phyloP scores from a whole-genome alignment of 352 stramenopile species.

The Aphanomyces astaci region DNA sequence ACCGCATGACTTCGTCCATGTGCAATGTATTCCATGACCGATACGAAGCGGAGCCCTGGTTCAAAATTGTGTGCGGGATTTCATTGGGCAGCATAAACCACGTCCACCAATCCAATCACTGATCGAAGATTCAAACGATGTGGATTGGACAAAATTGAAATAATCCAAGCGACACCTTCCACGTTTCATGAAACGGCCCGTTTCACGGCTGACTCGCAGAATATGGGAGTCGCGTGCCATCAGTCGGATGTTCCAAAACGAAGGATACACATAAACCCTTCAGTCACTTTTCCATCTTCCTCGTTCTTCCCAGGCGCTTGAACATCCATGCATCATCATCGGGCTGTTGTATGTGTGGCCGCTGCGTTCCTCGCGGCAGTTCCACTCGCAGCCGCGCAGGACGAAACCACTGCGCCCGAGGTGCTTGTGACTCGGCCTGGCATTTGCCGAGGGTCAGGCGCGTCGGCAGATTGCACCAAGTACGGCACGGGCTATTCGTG shows the following conservation, averaged over 20 bases:
- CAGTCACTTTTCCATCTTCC: neutral
- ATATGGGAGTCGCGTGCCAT: neutral
- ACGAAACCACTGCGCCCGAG: neutral
- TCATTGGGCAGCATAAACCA: no score
- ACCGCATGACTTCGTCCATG: neutral
- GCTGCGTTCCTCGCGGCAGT: neutral
- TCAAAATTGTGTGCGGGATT: no score
- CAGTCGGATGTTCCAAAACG: neutral
- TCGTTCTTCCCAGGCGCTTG: neutral
- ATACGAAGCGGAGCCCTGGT: no score
- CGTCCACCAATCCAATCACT: no score
- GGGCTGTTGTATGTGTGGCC: no score
- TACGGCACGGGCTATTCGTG: constrained; percentile 41
- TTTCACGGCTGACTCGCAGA: neutral
- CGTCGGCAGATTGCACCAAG: constrained; percentile 39
- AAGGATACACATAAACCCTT: neutral
- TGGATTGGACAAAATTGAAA: no score
- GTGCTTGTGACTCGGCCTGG: neutral
- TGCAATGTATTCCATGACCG: no score
- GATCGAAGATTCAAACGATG: no score
- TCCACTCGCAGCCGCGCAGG: neutral
- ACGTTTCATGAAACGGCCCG: neutral
- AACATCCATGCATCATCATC: no score
- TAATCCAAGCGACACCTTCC: neutral
- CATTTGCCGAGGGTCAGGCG: neutral